These are phyloP conservation scores for Allomyces macrogynus DNA, from an alignment of 192 early-diverging fungal genomes.

Conservation along the genomic window DNA sequence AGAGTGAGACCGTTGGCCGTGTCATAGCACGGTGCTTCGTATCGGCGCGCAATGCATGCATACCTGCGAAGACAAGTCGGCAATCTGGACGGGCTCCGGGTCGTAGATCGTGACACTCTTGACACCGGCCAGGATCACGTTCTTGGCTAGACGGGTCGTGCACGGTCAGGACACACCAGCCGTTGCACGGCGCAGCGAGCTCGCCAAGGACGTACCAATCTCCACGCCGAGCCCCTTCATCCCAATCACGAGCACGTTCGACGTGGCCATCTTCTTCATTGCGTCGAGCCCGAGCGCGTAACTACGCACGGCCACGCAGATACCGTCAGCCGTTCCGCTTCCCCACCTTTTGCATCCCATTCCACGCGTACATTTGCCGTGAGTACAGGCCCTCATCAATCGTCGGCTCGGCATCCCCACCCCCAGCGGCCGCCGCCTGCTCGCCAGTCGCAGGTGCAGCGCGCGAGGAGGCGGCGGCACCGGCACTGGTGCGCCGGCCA, in stretches of 20 bases:
- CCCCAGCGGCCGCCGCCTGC: too few relatives aligned
- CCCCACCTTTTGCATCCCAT: constrained; percentile 1
- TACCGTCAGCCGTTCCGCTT: too few relatives aligned
- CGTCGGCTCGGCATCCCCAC: constrained; percentile 1
- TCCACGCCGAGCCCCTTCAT: constrained; percentile 92
- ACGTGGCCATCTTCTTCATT: constrained; percentile 92
- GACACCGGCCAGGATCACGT: constrained; percentile 93
- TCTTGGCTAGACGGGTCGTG: constrained; percentile 54
- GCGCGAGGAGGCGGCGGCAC: too few relatives aligned
- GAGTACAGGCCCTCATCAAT: constrained; percentile 98
- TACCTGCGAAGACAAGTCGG: constrained; percentile 81
- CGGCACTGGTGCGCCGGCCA: too few relatives aligned
- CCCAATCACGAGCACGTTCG: constrained; percentile 91
- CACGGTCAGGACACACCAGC: too few relatives aligned
- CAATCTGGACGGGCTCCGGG: constrained; percentile 42
- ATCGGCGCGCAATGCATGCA: too few relatives aligned
- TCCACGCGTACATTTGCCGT: constrained; percentile 76
- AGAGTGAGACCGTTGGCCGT: too few relatives aligned
- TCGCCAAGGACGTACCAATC: constrained; percentile 57
- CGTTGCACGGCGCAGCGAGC: too few relatives aligned
- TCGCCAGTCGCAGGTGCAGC: too few relatives aligned
- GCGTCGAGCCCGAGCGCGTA: constrained; percentile 84
- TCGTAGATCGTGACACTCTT: constrained; percentile 96
- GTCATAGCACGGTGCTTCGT: too few relatives aligned
- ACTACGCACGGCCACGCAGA: constrained; percentile 24